Conservation (phyloP, 2,329 filamentous ascomycete genomes). For the Fusarium albidum region DNA sequence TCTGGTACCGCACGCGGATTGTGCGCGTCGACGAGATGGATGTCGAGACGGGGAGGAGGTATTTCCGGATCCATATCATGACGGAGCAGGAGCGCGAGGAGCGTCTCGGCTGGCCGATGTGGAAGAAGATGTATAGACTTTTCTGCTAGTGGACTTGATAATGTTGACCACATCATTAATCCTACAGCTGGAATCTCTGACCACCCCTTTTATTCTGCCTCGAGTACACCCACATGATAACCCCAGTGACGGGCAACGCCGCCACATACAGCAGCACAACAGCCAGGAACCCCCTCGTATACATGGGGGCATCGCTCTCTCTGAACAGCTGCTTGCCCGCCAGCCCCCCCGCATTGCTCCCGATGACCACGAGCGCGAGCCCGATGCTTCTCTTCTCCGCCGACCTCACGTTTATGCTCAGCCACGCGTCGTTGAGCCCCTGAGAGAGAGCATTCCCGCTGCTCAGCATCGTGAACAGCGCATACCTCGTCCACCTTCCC, state of each 20-base stretch:
- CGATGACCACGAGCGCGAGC: slow-evolving; percentile 35
- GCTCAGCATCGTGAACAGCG: slow-evolving; percentile 26
- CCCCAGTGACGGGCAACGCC: slow-evolving; percentile 24
- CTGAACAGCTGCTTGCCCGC: slow-evolving; percentile 38
- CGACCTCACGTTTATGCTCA: slow-evolving; percentile 31
- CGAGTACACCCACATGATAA: slow-evolving; percentile 35
- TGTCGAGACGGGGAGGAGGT: slow-evolving; percentile 82
- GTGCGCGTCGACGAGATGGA: slow-evolving; percentile 81
- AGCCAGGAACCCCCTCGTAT: slow-evolving; percentile 26
- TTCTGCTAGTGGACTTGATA: too few relatives aligned
- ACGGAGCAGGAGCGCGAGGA: slow-evolving; percentile 83
- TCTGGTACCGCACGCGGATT: slow-evolving; percentile 74
- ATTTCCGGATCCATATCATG: slow-evolving; percentile 81
- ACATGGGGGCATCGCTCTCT: slow-evolving; percentile 28
- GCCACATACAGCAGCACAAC: slow-evolving; percentile 29
- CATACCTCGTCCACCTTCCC: slow-evolving; percentile 31
- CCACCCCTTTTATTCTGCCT: slow-evolving; percentile 32
- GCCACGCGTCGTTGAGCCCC: slow-evolving; percentile 38
- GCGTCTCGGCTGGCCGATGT: slow-evolving; percentile 72
- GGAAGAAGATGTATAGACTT: slow-evolving; percentile 79
- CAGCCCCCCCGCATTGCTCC: slow-evolving; percentile 35
- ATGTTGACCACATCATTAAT: too few relatives aligned
- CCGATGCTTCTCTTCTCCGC: slow-evolving; percentile 31
- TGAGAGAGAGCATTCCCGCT: slow-evolving; percentile 33
- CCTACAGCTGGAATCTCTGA: too few relatives aligned